Evolutionary conservation across 1,284 basidiomycete genomes (phyloP), one percentile per base, ranked within the genome.

Genomic region (Naganishia sp.): DNA sequence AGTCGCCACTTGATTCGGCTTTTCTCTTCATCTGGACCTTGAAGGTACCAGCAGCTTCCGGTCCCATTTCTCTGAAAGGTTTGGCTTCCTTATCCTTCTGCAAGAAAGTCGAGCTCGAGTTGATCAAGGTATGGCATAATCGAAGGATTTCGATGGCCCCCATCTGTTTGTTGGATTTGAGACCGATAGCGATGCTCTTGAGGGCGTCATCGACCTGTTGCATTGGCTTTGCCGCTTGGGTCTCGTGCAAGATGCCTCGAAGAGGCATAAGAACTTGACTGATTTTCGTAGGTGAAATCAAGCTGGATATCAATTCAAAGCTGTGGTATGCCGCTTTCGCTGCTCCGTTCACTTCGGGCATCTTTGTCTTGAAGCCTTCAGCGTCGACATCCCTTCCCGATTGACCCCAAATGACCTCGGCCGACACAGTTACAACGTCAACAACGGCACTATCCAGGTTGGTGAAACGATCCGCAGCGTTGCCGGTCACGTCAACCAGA

Each of bases 381-480:
- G 88, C 84, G 59, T 88, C 86, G 0, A 91, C 89, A 74, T 98
- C 93, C 76, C 92, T 92, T 11, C 90, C 91, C 0, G 93, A 94
- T 74, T 92, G 88, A 16, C 95, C 95, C 75, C 98, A 98, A 63
- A 98, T 85, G 65, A 98, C 95, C 74, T 98, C 95, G 0, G 90
- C 87, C 2, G 93, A 88, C 43, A 97, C 82, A 73, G 90, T 86
- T 0, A 90, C 88, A 1, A 92, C 83, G 71, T 92, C 88, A 44
- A 84, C 84, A 53, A 94, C 88, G 68, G 89, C 89, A 21, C 85
- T 84, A 72, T 96, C 93, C 0, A 97, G 83, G 49, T 83, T 84
- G 55, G 81, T 77, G 74, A 93, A 90, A 3, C 88, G 86, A 1
- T 83, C 81, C 0, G 84, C 81, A 3, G 75, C 76, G 42, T 79